Percentiles rank a stretch among this genome's conserved stretches.
These are phyloP conservation scores for Salix dunnii DNA, from an alignment of 345 rosid genomes.

Conservation along the genomic window DNA sequence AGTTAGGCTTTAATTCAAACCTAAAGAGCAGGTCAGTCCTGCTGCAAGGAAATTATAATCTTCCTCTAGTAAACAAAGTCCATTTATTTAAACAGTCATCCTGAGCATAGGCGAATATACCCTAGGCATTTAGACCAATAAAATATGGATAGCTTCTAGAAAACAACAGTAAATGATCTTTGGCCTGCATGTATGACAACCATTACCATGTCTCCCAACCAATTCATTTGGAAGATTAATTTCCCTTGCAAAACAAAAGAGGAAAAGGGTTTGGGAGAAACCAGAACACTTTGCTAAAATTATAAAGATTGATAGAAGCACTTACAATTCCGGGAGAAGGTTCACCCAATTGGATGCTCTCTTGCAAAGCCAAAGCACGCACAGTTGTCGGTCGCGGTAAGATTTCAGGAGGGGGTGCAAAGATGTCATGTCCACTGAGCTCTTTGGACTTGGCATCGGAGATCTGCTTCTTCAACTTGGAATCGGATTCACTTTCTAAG, in stretches of 20 bases:
- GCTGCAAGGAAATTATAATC: neutral
- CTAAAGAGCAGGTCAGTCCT: neutral
- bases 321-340: slow-evolving; percentile 36
- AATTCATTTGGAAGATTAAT: neutral
- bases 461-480: slow-evolving; percentile 63
- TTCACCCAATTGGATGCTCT: slow-evolving; percentile 72
- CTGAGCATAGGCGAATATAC: neutral
- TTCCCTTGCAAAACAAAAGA: neutral
- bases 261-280: neutral
- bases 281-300: neutral
- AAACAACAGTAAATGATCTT: neutral
- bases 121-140: neutral
- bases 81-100: neutral
- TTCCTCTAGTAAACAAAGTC: neutral
- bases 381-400: slow-evolving; percentile 63
- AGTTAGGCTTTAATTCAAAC: neutral
- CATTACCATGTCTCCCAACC: neutral
- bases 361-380: slow-evolving; percentile 68
- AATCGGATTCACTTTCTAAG: slow-evolving; percentile 56
- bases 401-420: slow-evolving; percentile 95
- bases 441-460: slow-evolving; percentile 91
- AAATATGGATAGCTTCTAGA: neutral
- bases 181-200: neutral
- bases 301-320: slow-evolving; percentile 31
- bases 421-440: slow-evolving; percentile 88